Base-by-base conservation (phyloP, 257 asterid species). In the Plantago elongata region DNA sequence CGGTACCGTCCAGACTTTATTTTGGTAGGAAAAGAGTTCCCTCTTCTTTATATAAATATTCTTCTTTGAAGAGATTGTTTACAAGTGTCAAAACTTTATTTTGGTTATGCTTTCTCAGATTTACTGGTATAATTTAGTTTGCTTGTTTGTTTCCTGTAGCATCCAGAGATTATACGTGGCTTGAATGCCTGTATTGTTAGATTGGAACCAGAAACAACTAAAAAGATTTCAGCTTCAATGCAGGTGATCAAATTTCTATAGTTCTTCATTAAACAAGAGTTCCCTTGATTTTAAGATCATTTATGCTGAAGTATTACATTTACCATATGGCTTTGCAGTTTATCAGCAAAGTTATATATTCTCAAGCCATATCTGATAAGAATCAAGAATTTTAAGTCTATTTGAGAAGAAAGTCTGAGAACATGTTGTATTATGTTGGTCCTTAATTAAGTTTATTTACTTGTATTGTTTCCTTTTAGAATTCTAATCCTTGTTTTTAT, bases 171-270 rank as follows among this genome's bases (percentile, higher is more conserved):
- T 27, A 78, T 86, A 17, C 94, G 95, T 18, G 97, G 97, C 75
- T 74, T 89, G 76, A 89, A 84, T 75, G 92, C 95, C 60, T 89
- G 97, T 79, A 79, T 89, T 37, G 91, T 84, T 69, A 80, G 79
- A 74, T 69, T 89, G 74, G 97, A 89, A 71, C 81, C 90, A 54
- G 97, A 86, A 75, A 78, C 47, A 67, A 82, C 82, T 60, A 84
- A 84, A 78, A 89, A 92, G 70, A 84, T 89, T 70, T 89, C 94
- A 71, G 97, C 95, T 69, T 89, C 97, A 57, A 84, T 86, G 97
- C 97, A 89, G 91, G 97, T 82, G 64, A 10, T 58, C 17, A 38
- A 61, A 62, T 69, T 69, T 60, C 34, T 45, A 54, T 37, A 40
- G 65, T 14, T 49, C 49, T 15, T 34, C 14, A 42, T 60, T 68